These are phyloP conservation scores for Pseudotsuga menziesii DNA, from an alignment of 75 land plant genomes.

Conservation along the genomic window DNA sequence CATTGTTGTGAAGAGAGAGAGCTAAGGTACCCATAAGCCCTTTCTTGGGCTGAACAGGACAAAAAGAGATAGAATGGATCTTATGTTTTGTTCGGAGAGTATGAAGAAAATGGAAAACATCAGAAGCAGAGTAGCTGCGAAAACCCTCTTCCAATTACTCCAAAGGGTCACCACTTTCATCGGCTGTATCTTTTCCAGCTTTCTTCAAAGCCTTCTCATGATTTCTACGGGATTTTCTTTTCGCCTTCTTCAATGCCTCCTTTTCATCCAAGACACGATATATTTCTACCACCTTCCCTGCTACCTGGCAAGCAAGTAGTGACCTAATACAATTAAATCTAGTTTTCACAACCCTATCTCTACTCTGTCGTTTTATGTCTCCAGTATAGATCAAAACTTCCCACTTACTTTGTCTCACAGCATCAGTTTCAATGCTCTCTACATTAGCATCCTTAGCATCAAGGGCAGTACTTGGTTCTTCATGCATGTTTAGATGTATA, in stretches of 20 bases:
- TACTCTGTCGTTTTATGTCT: conserved; percentile 76
- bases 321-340: conserved; percentile 72
- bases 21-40: too few relatives aligned
- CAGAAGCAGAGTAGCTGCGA: too few relatives aligned
- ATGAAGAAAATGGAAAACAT: too few relatives aligned
- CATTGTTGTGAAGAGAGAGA: too few relatives aligned
- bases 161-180: too few relatives aligned
- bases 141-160: too few relatives aligned
- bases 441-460: not conserved
- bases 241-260: conserved; percentile 80
- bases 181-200: too few relatives aligned
- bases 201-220: too few relatives aligned
- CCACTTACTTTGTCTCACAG: conserved; percentile 41
- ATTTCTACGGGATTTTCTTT: too few relatives aligned
- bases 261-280: conserved; percentile 69
- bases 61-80: too few relatives aligned
- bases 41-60: too few relatives aligned
- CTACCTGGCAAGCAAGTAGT: conserved; percentile 83
- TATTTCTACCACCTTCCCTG: conserved; percentile 80
- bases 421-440: not conserved
- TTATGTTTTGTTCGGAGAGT: too few relatives aligned
- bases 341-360: conserved; percentile 75
- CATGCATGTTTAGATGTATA: conserved; percentile 37
- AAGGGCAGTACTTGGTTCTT: conserved; percentile 12
- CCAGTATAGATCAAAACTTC: conserved; percentile 73